Evolutionary conservation across 179 eudicot genomes (phyloP).

Genomic region (Nepenthes alata): DNA sequence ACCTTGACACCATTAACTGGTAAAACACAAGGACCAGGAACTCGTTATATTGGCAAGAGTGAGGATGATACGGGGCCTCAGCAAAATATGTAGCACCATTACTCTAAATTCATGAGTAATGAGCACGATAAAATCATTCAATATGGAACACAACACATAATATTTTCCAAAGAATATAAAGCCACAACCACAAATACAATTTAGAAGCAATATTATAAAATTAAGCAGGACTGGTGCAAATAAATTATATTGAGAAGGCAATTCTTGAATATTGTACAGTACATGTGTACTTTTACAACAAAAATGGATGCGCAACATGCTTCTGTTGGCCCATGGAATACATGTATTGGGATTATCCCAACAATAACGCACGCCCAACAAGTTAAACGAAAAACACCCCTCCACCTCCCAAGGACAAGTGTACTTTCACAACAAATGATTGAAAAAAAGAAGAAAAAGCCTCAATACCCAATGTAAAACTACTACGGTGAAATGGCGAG

Average conservation of each 20-base stretch:
- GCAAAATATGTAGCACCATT: too few relatives aligned
- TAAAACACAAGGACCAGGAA: too few relatives aligned
- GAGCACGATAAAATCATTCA: not conserved
- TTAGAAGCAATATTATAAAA: not conserved
- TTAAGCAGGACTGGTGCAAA: too few relatives aligned
- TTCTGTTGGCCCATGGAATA: slow-evolving; percentile 8
- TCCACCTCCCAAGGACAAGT: not conserved
- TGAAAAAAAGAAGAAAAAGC: not conserved
- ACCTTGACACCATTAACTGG: too few relatives aligned
- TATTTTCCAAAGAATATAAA: not conserved
- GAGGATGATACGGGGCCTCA: too few relatives aligned
- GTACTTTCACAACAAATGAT: not conserved
- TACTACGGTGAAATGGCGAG: too few relatives aligned
- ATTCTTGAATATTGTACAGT: too few relatives aligned
- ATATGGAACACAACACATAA: not conserved
- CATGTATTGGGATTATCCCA: slow-evolving; percentile 5
- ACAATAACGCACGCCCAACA: slow-evolving; percentile 7
- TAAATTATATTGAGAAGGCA: too few relatives aligned
- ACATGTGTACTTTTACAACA: not conserved
- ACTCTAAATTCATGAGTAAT: too few relatives aligned
- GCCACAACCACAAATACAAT: too few relatives aligned
- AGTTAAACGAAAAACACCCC: not conserved
- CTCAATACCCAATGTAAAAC: not conserved
- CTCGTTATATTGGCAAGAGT: too few relatives aligned
- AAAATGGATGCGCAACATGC: slow-evolving; percentile 1